These are phyloP conservation scores for Didymella pomorum DNA, from an alignment of 2,329 filamentous ascomycete species.

Conservation along the genomic window DNA sequence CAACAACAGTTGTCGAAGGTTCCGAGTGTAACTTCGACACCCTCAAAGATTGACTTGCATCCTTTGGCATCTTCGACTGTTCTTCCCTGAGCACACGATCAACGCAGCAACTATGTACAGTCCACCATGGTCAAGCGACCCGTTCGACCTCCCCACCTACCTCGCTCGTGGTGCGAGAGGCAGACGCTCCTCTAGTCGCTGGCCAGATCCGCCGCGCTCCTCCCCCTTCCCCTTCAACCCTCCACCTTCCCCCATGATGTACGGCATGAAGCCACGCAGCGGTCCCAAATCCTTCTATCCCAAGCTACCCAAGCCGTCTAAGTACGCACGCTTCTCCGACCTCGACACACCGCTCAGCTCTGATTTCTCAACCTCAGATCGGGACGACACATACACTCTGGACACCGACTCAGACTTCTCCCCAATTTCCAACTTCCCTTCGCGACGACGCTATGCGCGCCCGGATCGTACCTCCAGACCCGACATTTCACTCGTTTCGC, in stretches of 20 bases:
- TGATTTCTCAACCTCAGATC: not conserved
- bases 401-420: not conserved
- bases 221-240: not conserved
- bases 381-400: not conserved
- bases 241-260: not conserved
- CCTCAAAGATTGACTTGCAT: not conserved
- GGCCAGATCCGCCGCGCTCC: not conserved
- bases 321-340: not conserved
- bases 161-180: not conserved
- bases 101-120: not conserved
- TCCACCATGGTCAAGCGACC: not conserved
- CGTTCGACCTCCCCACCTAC: not conserved
- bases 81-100: not conserved
- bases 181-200: not conserved
- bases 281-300: not conserved
- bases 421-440: not conserved
- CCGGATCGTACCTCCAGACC: not conserved
- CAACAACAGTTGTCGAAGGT: constrained; percentile 8
- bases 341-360: not conserved
- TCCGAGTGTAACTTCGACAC: not conserved
- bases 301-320: not conserved
- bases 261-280: not conserved
- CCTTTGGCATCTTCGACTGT: not conserved
- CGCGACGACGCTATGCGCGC: not conserved
- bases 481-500: not conserved